These are phyloP conservation scores for Botrytis porri DNA, from an alignment of 2,329 filamentous ascomycete genomes.

Conservation along the genomic window DNA sequence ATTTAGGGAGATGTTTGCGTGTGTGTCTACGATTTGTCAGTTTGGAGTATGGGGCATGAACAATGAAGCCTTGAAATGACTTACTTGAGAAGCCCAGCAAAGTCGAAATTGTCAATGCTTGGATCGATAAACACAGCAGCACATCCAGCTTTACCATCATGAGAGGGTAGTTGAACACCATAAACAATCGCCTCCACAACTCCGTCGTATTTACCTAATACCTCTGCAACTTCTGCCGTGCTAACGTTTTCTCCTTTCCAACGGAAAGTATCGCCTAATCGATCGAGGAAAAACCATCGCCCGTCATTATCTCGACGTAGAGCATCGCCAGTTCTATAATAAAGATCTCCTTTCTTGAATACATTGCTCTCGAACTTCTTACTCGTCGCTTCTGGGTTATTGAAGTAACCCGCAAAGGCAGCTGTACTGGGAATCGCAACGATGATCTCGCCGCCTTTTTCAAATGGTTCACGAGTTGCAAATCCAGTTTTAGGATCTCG, in stretches of 20 bases:
- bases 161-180: conserved; percentile 61
- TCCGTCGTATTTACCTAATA: conserved; percentile 56
- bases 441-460: conserved; percentile 72
- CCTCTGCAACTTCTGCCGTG: conserved; percentile 64
- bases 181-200: conserved; percentile 68
- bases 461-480: conserved; percentile 59
- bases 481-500: conserved; percentile 68
- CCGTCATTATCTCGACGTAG: conserved; percentile 60
- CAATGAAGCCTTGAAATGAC: conserved; percentile 24
- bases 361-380: conserved; percentile 65
- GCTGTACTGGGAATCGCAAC: conserved; percentile 56
- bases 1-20: conserved; percentile 61
- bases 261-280: conserved; percentile 70
- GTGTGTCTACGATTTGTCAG: conserved; percentile 44
- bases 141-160: conserved; percentile 67
- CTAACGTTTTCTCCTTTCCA: conserved; percentile 72
- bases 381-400: conserved; percentile 62
- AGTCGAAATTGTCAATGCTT: conserved; percentile 53
- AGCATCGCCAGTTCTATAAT: conserved; percentile 67
- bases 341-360: conserved; percentile 64
- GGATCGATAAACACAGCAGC: conserved; percentile 60
- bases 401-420: conserved; percentile 66
- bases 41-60: too few relatives aligned
- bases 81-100: conserved; percentile 54
- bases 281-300: conserved; percentile 67